A percentile compares a stretch with the other conserved stretches of the same genome.
Evolutionary conservation across 164 flowering plant genomes (phyloP).

Genomic region (Pachysandra terminalis): DNA sequence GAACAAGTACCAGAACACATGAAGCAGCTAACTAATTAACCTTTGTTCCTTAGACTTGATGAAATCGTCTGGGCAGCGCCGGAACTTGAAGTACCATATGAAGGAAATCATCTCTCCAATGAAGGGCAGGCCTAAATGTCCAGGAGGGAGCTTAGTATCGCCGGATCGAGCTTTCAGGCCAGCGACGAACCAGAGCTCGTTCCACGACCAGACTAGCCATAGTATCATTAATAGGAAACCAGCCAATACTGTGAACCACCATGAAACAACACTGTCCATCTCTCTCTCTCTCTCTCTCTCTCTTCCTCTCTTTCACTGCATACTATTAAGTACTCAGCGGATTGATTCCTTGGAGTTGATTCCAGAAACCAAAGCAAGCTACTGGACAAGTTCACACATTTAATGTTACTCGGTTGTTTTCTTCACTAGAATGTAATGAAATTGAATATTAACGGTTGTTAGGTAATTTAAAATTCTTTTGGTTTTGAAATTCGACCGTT

Average conservation of each 20-base stretch:
- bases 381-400: too few relatives aligned
- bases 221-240: conserved; percentile 11
- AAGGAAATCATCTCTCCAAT: conserved; percentile 45
- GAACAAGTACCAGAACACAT: too few relatives aligned
- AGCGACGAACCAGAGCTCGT: conserved; percentile 16
- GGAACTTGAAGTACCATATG: conserved; percentile 54
- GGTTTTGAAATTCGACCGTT: too few relatives aligned
- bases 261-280: background rate
- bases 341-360: too few relatives aligned
- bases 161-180: conserved; percentile 3
- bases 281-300: conserved; percentile 5
- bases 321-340: too few relatives aligned
- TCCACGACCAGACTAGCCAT: conserved; percentile 25
- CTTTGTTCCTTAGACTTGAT: conserved; percentile 33
- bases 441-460: too few relatives aligned
- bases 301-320: too few relatives aligned
- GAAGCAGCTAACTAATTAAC: conserved; percentile 14
- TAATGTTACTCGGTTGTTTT: too few relatives aligned
- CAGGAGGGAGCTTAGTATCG: conserved; percentile 35
- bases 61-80: conserved; percentile 46
- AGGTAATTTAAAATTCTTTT: too few relatives aligned
- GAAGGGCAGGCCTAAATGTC: conserved; percentile 45
- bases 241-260: conserved; percentile 8
- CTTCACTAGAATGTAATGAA: too few relatives aligned
- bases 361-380: too few relatives aligned